phyloP scores from a whole-genome alignment of 306 rosid genomes.

The Casuarina equisetifolia region DNA sequence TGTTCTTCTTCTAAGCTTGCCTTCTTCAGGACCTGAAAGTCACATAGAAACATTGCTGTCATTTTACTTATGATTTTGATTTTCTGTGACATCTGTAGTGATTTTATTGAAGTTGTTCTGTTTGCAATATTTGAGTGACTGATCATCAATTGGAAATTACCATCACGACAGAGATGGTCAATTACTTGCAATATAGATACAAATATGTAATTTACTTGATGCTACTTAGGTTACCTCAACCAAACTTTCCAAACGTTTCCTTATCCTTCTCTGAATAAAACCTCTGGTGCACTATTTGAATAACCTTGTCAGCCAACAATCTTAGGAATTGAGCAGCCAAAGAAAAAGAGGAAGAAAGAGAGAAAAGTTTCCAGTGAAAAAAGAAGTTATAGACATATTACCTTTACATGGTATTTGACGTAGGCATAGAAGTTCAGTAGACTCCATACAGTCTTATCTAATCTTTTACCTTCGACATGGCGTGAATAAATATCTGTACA shows the following conservation, averaged over 20 bases:
- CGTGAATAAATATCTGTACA: conserved; percentile 58
- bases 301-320: conserved; percentile 20
- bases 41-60: conserved; percentile 27
- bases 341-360: background rate
- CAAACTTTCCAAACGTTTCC: conserved; percentile 65
- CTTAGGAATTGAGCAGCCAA: too few species aligned
- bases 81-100: conserved; percentile 12
- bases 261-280: conserved; percentile 82
- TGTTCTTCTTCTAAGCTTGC: conserved; percentile 44
- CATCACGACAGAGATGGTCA: background rate
- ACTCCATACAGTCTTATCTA: conserved; percentile 84
- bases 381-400: conserved; percentile 21
- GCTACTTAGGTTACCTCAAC: conserved; percentile 49
- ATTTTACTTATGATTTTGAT: conserved; percentile 4
- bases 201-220: background rate
- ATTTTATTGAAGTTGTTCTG: background rate
- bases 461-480: conserved; percentile 66
- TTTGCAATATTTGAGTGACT: background rate
- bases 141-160: background rate
- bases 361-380: background rate
- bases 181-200: too few species aligned
- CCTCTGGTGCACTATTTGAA: conserved; percentile 67
- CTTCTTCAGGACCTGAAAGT: conserved; percentile 56
- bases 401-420: conserved; percentile 77
- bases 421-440: conserved; percentile 70